Conservation (phyloP, 352 stramenopile species). For the Phytopythium litorale region DNA sequence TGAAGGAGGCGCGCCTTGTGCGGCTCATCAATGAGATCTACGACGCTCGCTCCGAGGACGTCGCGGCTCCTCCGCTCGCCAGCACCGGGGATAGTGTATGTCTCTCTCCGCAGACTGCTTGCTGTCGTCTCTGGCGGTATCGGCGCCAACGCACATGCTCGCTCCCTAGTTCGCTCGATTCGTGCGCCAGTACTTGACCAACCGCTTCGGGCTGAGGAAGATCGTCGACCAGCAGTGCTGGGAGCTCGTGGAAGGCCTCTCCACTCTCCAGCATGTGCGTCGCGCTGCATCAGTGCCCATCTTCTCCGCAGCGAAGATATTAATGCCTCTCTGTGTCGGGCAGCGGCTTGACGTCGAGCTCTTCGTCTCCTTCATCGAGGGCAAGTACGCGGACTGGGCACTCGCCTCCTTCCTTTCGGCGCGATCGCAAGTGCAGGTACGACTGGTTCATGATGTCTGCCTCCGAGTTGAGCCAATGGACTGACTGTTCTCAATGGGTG, state of each 20-base stretch:
- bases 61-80: background rate
- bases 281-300: conserved; percentile 9
- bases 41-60: conserved; percentile 42
- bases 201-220: conserved; percentile 53
- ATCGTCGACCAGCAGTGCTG: conserved; percentile 61
- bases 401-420: conserved; percentile 55
- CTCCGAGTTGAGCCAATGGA: background rate
- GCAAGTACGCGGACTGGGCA: conserved; percentile 34
- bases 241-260: conserved; percentile 51
- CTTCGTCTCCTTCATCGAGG: conserved; percentile 58
- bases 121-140: background rate
- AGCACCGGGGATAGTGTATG: conserved; percentile 10
- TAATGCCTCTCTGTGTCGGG: background rate
- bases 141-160: background rate
- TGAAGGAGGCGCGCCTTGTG: conserved; percentile 45
- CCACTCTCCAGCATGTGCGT: conserved; percentile 34
- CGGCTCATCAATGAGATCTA: conserved; percentile 72
- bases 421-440: conserved; percentile 40
- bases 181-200: conserved; percentile 58
- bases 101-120: background rate
- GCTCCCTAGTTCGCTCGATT: conserved; percentile 36
- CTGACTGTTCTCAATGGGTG: background rate
- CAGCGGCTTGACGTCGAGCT: conserved; percentile 52
- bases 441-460: background rate
- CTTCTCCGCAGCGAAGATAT: background rate